Base-by-base conservation (phyloP, 176 grass and related monocot genomes). In the Pontederia paniculata region DNA sequence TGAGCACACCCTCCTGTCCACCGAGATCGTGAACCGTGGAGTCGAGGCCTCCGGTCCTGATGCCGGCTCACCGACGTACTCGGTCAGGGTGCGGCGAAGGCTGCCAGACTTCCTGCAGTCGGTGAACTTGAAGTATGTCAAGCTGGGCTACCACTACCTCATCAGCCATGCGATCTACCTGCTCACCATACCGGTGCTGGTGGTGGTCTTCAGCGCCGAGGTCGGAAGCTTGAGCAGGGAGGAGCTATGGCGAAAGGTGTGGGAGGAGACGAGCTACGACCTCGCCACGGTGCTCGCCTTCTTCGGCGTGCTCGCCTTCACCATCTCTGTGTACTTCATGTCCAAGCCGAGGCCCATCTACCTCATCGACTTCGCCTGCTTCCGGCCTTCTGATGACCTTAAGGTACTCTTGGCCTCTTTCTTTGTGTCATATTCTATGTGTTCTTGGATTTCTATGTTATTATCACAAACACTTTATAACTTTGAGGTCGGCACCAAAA, bases 61-160 rank as follows among this genome's bases (percentile, higher is more conserved):
- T 49, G 89, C 89, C 2, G 89, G 89, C 0, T 95, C 89, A 48
- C 89, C 76, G 44, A 85, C 89, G 1, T 95, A 89, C 84, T 95
- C 89, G n/a, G 84, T 95, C 70, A 60, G 81, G n/a, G 89, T 95
- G 65, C 84, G 81, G 0, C 81, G 89, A 15, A 77, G 89, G 13
- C 78, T 95, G 56, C 89, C 89, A 17, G 89, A 95, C 71, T 95
- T 95, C 42, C 23, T 95, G 56, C 89, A 95, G 77, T 95, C 89
- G 9, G 89, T 95, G 57, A 95, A 95, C 81, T 78, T 95, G 54
- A 95, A 95, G 78, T 95, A 95, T 73, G 89, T 95, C 54, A 55
- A 70, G 17, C 75, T 95, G 9, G 89, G 89, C 9, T 95, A 95
- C 84, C 89, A 80, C 76, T 95, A 95, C 73, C 81, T 95, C 37